These are phyloP conservation scores for Abrus pulchellus DNA, from an alignment of 306 rosid genomes.

Conservation along the genomic window DNA sequence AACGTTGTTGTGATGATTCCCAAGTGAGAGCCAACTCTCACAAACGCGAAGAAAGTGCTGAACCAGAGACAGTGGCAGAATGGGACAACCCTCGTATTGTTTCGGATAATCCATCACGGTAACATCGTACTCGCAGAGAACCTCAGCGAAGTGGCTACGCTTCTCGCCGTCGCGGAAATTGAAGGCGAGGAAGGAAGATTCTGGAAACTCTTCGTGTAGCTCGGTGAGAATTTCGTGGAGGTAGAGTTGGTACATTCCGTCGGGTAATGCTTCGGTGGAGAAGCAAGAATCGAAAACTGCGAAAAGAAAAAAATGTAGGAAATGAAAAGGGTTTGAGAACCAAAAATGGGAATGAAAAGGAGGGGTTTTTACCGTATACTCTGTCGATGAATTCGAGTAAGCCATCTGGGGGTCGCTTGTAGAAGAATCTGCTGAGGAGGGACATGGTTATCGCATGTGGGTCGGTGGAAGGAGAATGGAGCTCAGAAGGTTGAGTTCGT, in stretches of 20 bases:
- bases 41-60: conserved; percentile 94
- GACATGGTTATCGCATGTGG: conserved; percentile 67
- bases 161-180: conserved; percentile 94
- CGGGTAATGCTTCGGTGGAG: conserved; percentile 90
- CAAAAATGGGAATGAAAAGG: background rate
- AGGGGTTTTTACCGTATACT: conserved; percentile 72
- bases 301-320: background rate
- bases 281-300: conserved; percentile 98
- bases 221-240: conserved; percentile 80
- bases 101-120: conserved; percentile 93
- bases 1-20: conserved; percentile 72
- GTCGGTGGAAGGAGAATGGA: conserved; percentile 43
- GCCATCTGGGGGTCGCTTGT: conserved; percentile 97
- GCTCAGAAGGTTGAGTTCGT: conserved; percentile 33
- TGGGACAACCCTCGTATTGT: conserved; percentile 95
- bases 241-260: conserved; percentile 85
- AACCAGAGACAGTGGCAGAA: conserved; percentile 79
- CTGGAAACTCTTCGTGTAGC: conserved; percentile 93
- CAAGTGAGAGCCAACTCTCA: conserved; percentile 81
- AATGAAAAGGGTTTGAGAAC: background rate
- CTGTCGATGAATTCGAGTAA: conserved; percentile 89
- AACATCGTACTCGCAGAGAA: conserved; percentile 79
- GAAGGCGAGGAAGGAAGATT: conserved; percentile 86
- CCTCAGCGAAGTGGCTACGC: conserved; percentile 75
- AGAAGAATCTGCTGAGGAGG: conserved; percentile 92